A percentile compares a stretch with the other conserved stretches of the same genome.
Evolutionary conservation across 495 filamentous ascomycete species (phyloP).

Genomic region (Stereocaulon alpinum): DNA sequence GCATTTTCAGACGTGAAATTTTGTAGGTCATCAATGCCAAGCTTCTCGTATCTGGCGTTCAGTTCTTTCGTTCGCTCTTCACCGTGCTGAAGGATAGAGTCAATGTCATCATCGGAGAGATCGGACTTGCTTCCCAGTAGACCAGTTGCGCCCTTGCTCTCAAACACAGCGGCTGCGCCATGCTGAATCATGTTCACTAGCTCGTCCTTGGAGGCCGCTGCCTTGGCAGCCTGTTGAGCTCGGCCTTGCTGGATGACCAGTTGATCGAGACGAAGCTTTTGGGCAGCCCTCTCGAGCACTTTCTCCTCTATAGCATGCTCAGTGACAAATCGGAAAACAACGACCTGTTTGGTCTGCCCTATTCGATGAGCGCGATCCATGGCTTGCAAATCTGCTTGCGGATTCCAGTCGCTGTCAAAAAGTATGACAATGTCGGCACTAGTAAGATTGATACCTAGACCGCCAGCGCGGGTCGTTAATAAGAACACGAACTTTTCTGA

Average conservation of each 20-base stretch:
- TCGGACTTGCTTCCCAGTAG: constrained; percentile 45
- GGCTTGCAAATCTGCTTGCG: constrained; percentile 93
- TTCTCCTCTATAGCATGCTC: constrained; percentile 99
- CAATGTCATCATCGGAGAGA: constrained; percentile 78
- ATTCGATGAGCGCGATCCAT: constrained; percentile 99
- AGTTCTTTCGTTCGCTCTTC: constrained; percentile 83
- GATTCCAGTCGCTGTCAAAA: constrained; percentile 99
- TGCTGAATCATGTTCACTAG: constrained; percentile 97
- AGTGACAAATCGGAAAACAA: constrained; percentile 92
- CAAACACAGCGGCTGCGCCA: constrained; percentile 88
- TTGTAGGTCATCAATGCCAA: constrained; percentile 96
- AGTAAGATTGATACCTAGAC: constrained; percentile 96
- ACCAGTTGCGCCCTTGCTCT: constrained; percentile 51
- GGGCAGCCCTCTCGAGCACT: constrained; percentile 91
- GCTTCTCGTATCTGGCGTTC: constrained; percentile 87
- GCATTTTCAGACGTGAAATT: constrained; percentile 96
- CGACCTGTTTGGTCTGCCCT: constrained; percentile 95
- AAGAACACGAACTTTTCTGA: constrained; percentile 98
- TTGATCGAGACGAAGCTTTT: constrained; percentile 94
- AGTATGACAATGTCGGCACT: constrained; percentile 92
- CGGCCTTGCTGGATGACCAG: constrained; percentile 99
- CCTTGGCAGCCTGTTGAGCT: constrained; percentile 81
- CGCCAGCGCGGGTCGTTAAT: constrained; percentile 92
- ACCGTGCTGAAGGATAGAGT: constrained; percentile 73
- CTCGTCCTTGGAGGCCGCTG: constrained; percentile 87